A percentile compares a stretch with the other conserved stretches of the same genome.
These are phyloP conservation scores for Drechslera avenae DNA, from an alignment of 2,329 filamentous ascomycete genomes.

Conservation along the genomic window DNA sequence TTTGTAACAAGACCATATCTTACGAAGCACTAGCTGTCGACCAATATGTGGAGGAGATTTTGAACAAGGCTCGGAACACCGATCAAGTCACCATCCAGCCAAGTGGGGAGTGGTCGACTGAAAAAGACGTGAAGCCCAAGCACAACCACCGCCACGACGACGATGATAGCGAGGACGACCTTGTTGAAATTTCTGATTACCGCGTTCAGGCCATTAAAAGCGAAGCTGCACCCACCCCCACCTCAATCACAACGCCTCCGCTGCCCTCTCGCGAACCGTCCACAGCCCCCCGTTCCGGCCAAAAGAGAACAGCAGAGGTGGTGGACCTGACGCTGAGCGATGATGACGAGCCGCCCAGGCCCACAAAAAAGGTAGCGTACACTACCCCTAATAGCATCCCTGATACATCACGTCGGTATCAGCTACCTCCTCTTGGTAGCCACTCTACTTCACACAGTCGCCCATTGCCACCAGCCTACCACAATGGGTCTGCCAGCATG, in stretches of 20 bases:
- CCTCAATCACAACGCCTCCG: slow-evolving; percentile 52
- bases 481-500: slow-evolving; percentile 19
- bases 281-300: slow-evolving; percentile 42
- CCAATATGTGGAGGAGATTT: slow-evolving; percentile 88
- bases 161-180: slow-evolving; percentile 53
- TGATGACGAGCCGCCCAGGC: slow-evolving; percentile 51
- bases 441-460: slow-evolving; percentile 24
- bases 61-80: slow-evolving; percentile 71
- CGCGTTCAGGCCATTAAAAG: slow-evolving; percentile 49
- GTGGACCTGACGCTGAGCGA: slow-evolving; percentile 57
- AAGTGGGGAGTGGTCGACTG: slow-evolving; percentile 74
- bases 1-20: slow-evolving; percentile 82
- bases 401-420: slow-evolving; percentile 39
- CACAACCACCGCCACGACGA: slow-evolving; percentile 45
- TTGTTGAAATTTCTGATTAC: slow-evolving; percentile 52
- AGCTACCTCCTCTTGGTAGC: slow-evolving; percentile 27
- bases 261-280: slow-evolving; percentile 52
- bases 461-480: slow-evolving; percentile 21
- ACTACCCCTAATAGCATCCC: slow-evolving; percentile 45
- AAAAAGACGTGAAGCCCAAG: slow-evolving; percentile 46
- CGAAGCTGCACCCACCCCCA: slow-evolving; percentile 45
- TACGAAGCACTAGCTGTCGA: slow-evolving; percentile 87
- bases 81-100: slow-evolving; percentile 93
- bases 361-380: slow-evolving; percentile 51
- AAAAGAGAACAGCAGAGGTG: slow-evolving; percentile 54